Evolutionary conservation across 2,329 filamentous ascomycete genomes (phyloP).

Genomic region (Exophiala sideris): DNA sequence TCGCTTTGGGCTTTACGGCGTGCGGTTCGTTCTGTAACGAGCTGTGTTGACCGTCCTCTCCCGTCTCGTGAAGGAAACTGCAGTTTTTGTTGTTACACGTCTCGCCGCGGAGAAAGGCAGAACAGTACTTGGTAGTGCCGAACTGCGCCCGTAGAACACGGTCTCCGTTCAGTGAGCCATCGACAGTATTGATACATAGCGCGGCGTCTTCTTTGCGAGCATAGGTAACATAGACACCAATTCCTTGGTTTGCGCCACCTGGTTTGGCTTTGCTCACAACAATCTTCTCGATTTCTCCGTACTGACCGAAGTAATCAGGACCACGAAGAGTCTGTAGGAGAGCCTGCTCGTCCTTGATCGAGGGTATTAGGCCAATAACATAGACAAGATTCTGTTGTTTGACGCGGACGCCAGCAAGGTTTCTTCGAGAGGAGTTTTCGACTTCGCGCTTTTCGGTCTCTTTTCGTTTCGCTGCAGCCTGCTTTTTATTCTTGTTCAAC

Average conservation of each 20-base stretch:
- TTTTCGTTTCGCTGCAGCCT: slow-evolving; percentile 83
- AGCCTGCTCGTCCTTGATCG: slow-evolving; percentile 80
- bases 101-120: slow-evolving; percentile 90
- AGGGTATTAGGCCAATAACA: slow-evolving; percentile 89
- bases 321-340: slow-evolving; percentile 86
- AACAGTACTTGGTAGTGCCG: slow-evolving; percentile 98
- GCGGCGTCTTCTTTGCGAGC: slow-evolving; percentile 86
- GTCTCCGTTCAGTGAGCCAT: slow-evolving; percentile 88
- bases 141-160: slow-evolving; percentile 71
- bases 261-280: slow-evolving; percentile 96
- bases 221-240: slow-evolving; percentile 98
- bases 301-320: slow-evolving; percentile 93
- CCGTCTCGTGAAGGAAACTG: slow-evolving; percentile 96
- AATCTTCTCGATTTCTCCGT: slow-evolving; percentile 97
- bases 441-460: slow-evolving; percentile 95
- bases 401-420: slow-evolving; percentile 89
- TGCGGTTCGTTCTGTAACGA: slow-evolving; percentile 29
- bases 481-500: slow-evolving; percentile 56
- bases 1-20: slow-evolving; percentile 37
- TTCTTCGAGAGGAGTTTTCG: slow-evolving; percentile 92
- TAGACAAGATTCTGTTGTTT: slow-evolving; percentile 99
- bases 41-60: slow-evolving; percentile 66
- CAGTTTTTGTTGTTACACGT: slow-evolving; percentile 93
- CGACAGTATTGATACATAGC: slow-evolving; percentile 84
- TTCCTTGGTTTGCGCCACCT: slow-evolving; percentile 68